A percentile compares a stretch with the other conserved stretches of the same genome.
phyloP scores from a whole-genome alignment of 2,329 filamentous ascomycete genomes.

The Penicillium sp. region DNA sequence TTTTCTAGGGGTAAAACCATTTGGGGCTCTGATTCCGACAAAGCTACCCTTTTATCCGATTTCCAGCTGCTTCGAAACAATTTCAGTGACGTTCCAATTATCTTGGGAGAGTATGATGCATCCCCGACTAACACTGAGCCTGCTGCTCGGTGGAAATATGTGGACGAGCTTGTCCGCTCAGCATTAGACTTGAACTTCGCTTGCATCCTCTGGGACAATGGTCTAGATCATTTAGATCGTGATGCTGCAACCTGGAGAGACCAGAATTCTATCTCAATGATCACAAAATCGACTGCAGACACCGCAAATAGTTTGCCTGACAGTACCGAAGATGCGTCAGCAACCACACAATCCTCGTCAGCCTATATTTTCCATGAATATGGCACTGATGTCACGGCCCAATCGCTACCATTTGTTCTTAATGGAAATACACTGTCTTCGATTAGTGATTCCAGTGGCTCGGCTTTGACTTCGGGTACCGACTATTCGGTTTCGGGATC shows the following conservation, averaged over 20 bases:
- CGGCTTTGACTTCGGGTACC: slow-evolving; percentile 37
- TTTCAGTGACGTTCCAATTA: slow-evolving; percentile 59
- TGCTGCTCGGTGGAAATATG: slow-evolving; percentile 62
- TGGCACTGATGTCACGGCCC: slow-evolving; percentile 48
- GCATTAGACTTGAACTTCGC: slow-evolving; percentile 56
- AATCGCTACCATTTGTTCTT: slow-evolving; percentile 55
- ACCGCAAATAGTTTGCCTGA: slow-evolving; percentile 56
- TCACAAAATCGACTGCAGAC: slow-evolving; percentile 51
- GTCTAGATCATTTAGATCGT: slow-evolving; percentile 60
- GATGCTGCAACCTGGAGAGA: slow-evolving; percentile 57
- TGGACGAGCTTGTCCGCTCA: slow-evolving; percentile 57
- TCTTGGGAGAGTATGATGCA: slow-evolving; percentile 64
- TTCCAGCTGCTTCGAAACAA: slow-evolving; percentile 57
- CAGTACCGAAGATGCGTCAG: slow-evolving; percentile 54
- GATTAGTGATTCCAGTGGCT: slow-evolving; percentile 44
- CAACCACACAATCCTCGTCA: slow-evolving; percentile 53
- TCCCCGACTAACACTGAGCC: slow-evolving; percentile 57
- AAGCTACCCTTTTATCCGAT: slow-evolving; percentile 54
- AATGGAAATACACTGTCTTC: slow-evolving; percentile 59
- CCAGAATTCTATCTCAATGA: slow-evolving; percentile 52
- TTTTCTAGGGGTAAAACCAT: slow-evolving; percentile 63
- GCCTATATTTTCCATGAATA: slow-evolving; percentile 61
- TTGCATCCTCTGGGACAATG: slow-evolving; percentile 64
- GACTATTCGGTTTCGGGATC: slow-evolving; percentile 56
- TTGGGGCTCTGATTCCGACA: slow-evolving; percentile 62